Evolutionary conservation across 1,139 yeast species (phyloP), one percentile per base, ranked within the genome.

Genomic region (Geotrichum fermentans): DNA sequence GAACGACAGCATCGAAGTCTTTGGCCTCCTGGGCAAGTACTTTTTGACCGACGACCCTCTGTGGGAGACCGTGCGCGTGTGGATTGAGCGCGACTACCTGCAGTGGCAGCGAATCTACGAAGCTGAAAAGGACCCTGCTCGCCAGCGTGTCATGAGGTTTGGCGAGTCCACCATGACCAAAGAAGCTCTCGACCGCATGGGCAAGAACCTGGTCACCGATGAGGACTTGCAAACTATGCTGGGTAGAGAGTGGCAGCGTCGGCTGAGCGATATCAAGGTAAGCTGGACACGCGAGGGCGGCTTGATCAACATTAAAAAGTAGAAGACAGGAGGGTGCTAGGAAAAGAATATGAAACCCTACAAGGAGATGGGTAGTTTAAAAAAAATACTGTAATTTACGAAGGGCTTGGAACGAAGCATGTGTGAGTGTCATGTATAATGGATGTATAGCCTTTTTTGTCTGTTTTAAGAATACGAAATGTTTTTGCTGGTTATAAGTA

Each of bases 81-180:
- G 59, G 60, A 35, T 50, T 33, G 60, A 57, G 33, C 40, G 47
- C 35, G 60, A 57, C 43, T 58, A 55, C 42, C 47, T 53, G 14
- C 51, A 48, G 22, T 58, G 60, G 61, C 52, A 55, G 4, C 45
- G 52, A 2, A 22, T 49, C 13, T 55, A 37, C 30, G 43, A 45
- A 3, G 43, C 28, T 8, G 57, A 56, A 37, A 7, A 47, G 3
- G 58, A 55, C 37, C 49, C 55, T n/a, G 58, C 56, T 4, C 43
- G 57, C 10, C 53, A 49, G 20, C 50, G 55, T 11, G 35, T 56
- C 30, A 56, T 56, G 59, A 47, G 42, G 42, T 45, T 49, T 34
- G 59, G 58, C 7, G 58, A 55, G 34, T 44, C 43, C 22, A 24
- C 29, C 13, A 56, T 56, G 55, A 53, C 55, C 10, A 22, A 43